Conservation (phyloP, 441 rosid species). For the Bocquillonia castaneifolia region DNA sequence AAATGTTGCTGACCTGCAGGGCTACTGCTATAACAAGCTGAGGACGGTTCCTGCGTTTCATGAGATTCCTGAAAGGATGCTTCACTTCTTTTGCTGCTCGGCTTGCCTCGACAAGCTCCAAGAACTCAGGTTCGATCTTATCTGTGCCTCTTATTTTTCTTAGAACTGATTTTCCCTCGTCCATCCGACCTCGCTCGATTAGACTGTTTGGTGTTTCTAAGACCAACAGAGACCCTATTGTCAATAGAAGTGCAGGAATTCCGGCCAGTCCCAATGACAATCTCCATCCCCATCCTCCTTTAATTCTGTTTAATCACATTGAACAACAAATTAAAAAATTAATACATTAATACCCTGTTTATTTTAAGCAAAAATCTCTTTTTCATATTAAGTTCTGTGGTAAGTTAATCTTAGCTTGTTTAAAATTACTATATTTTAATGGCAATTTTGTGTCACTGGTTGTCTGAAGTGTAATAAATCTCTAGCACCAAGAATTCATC, state of each 20-base stretch:
- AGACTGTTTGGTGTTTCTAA: conserved; percentile 88
- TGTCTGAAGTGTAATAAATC: too few species aligned
- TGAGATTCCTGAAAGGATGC: conserved; percentile 80
- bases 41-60: conserved; percentile 68
- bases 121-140: conserved; percentile 73
- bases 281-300: conserved; percentile 89
- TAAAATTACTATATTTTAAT: too few species aligned
- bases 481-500: neutral
- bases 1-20: conserved; percentile 52
- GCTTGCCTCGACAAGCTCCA: conserved; percentile 85
- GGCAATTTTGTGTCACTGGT: too few species aligned
- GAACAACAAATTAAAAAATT: too few species aligned
- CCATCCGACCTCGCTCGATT: conserved; percentile 75
- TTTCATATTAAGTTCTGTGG: too few species aligned
- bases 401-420: too few species aligned
- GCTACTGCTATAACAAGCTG: conserved; percentile 77
- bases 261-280: conserved; percentile 82
- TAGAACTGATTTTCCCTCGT: conserved; percentile 78
- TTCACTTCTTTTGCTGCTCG: conserved; percentile 72
- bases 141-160: conserved; percentile 71
- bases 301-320: conserved; percentile 46
- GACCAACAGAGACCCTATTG: conserved; percentile 68
- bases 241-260: conserved; percentile 72
- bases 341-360: too few species aligned
- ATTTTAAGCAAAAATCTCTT: too few species aligned